phyloP scores from a whole-genome alignment of 331 rosid species.

The Ulmus americana region DNA sequence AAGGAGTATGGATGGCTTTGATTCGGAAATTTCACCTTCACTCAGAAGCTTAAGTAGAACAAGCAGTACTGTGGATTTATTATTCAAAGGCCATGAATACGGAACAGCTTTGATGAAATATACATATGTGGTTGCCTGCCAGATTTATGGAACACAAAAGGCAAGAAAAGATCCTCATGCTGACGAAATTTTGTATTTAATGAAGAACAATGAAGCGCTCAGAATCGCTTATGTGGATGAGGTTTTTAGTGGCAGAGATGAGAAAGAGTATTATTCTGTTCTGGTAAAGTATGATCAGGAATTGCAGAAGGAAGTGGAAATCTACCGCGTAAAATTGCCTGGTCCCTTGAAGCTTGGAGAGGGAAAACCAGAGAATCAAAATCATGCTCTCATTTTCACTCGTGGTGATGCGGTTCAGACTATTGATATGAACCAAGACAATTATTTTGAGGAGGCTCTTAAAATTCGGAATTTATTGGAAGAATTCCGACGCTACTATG shows the following conservation, averaged over 20 bases:
- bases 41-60: slow-evolving; percentile 59
- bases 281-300: slow-evolving; percentile 76
- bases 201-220: slow-evolving; percentile 73
- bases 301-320: slow-evolving; percentile 67
- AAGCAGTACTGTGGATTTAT: slow-evolving; percentile 50
- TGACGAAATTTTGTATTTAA: slow-evolving; percentile 65
- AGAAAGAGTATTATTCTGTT: slow-evolving; percentile 61
- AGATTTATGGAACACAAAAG: slow-evolving; percentile 81
- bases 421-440: slow-evolving; percentile 91
- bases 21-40: slow-evolving; percentile 42
- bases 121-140: slow-evolving; percentile 96
- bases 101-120: slow-evolving; percentile 78
- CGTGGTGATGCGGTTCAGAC: slow-evolving; percentile 91
- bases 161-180: slow-evolving; percentile 77
- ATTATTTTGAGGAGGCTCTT: slow-evolving; percentile 88
- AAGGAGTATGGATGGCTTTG: slow-evolving; percentile 34
- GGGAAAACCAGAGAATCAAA: slow-evolving; percentile 94
- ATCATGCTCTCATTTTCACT: slow-evolving; percentile 83
- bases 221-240: slow-evolving; percentile 84
- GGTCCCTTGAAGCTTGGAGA: slow-evolving; percentile 88
- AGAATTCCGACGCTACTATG: slow-evolving; percentile 51
- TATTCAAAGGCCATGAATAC: slow-evolving; percentile 87
- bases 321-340: slow-evolving; percentile 76
- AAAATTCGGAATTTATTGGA: slow-evolving; percentile 81
- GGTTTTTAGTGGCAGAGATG: slow-evolving; percentile 56